Evolutionary conservation across 1,284 basidiomycete genomes (phyloP), one percentile per base, ranked within the genome.

Genomic region (Ceratobasidium sp.): DNA sequence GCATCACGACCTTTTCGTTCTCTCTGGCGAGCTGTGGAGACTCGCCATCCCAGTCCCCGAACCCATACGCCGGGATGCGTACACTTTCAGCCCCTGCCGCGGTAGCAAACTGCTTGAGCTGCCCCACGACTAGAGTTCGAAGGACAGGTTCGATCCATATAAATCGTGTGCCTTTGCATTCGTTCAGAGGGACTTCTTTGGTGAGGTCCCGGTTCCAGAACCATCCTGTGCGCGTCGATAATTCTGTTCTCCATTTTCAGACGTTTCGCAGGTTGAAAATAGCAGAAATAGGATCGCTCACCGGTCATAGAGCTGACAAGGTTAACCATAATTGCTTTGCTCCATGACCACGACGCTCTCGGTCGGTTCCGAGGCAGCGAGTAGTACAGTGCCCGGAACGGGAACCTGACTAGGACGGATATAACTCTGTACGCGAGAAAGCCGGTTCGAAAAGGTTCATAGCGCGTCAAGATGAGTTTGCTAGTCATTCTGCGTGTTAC

Each of bases 61-160:
- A 77, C 89, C 89, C 90, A 79, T 90, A 91, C 1, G 88, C 90
- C 9, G 89, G 87, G 44, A 90, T 85, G 32, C 84, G 84, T 34
- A 85, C 81, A 0, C 86, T 82, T 4, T 82, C 68, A n/a, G 89
- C 86, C 6, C 82, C 80, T 11, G 86, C 83, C 15, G 82, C 80
- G 13, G 82, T 80, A 8, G 87, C 86, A 84, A 83, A 88, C 25
- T 80, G 80, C 76, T 86, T 82, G 57, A 90, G 81, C 52, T 88
- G 85, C 2, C 86, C 89, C 0, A 81, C 83, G 59, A 91, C 80
- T 19, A 89, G 82, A 15, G 82, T 76, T 1, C 86, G 79, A 2
- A 86, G 84, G n/a, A 82, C 84, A 1, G 85, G 84, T 4, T 86
- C 83, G 34, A 90, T 84, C 89, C 89, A 90, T 11, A 90, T 83